A percentile compares a stretch with the other conserved stretches of the same genome.
Conservation (phyloP, 2,329 filamentous ascomycete genomes). For the Calonectria hawksworthii region DNA sequence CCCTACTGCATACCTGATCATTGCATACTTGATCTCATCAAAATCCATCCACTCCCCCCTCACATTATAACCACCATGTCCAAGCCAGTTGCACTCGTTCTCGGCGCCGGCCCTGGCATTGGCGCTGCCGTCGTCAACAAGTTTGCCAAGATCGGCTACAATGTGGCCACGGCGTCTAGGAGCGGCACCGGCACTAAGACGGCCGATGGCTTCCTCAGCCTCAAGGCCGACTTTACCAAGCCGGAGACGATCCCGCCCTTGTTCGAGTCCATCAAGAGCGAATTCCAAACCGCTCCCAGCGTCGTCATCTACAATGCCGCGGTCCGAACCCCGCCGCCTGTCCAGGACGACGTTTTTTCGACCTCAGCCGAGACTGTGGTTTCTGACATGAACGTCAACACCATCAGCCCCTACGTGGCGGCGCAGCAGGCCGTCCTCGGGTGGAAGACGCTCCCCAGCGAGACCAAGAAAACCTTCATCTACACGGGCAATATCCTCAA, state of each 20-base stretch:
- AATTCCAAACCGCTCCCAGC: not conserved
- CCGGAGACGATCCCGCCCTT: not conserved
- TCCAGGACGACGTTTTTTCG: constrained; percentile 50
- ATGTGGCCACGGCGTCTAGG: not conserved
- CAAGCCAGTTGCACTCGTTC: not conserved
- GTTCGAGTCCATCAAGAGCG: not conserved
- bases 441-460: constrained; percentile 51
- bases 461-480: constrained; percentile 56
- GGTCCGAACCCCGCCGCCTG: constrained; percentile 48
- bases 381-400: constrained; percentile 54
- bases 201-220: not conserved
- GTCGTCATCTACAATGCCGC: constrained; percentile 11
- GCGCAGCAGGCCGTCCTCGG: constrained; percentile 55
- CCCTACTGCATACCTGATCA: not conserved
- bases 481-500: constrained; percentile 60
- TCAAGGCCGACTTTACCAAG: not conserved
- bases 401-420: constrained; percentile 53
- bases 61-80: not conserved
- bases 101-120: not conserved
- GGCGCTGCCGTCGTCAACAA: not conserved
- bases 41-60: not conserved
- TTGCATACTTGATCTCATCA: not conserved
- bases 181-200: not conserved
- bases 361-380: constrained; percentile 48
- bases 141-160: not conserved